These are phyloP conservation scores for Sarcodon sp. DNA, from an alignment of 768 basidiomycete species.

Conservation along the genomic window DNA sequence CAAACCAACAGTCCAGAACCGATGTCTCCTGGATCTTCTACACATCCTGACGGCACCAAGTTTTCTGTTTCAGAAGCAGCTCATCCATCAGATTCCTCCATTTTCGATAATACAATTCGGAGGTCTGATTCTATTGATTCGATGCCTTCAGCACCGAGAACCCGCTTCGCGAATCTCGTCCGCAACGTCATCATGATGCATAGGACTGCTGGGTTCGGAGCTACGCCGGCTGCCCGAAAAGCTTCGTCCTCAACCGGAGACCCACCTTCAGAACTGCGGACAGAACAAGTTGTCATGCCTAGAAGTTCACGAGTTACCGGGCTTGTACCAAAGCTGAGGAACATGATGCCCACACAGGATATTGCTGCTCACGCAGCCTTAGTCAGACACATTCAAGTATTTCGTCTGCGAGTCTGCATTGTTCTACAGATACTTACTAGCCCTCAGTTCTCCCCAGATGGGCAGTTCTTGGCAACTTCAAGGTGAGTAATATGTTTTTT, in stretches of 20 bases:
- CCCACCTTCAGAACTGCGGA: conserved; percentile 6
- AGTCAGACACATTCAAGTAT: conserved; percentile 42
- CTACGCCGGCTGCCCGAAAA: conserved; percentile 12
- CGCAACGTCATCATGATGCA: conserved; percentile 34
- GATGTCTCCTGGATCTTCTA: background rate
- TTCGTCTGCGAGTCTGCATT: background rate
- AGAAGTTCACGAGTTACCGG: conserved; percentile 40
- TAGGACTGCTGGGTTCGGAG: conserved; percentile 12
- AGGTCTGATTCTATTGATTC: background rate
- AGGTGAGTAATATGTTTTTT: conserved; percentile 26
- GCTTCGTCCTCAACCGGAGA: conserved; percentile 13
- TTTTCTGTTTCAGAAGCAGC: background rate
- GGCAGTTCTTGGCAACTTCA: conserved; percentile 61
- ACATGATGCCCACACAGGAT: conserved; percentile 43
- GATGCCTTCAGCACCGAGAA: conserved; percentile 11
- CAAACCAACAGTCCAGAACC: background rate
- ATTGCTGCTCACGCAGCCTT: conserved; percentile 53
- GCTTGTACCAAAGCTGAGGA: conserved; percentile 42
- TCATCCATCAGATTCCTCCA: background rate
- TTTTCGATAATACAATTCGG: background rate
- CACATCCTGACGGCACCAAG: background rate
- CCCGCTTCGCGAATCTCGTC: conserved; percentile 28
- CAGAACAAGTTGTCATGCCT: conserved; percentile 18
- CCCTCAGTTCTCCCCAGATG: conserved; percentile 57
- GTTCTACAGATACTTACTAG: background rate